Evolutionary conservation across 345 rosid species (phyloP).

Genomic region (Raphanus raphanistrum): DNA sequence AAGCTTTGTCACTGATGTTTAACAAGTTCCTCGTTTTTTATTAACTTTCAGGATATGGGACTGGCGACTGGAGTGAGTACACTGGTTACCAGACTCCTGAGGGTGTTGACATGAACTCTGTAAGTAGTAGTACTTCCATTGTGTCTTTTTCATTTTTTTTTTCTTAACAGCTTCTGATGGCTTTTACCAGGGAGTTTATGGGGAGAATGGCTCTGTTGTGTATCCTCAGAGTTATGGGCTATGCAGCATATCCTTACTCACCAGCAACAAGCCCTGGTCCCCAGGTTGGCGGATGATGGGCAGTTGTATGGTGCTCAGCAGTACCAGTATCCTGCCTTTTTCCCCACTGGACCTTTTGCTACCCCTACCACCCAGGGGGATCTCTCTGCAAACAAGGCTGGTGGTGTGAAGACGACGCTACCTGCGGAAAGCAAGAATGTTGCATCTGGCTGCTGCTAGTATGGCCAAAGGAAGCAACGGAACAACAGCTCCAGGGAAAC

Average conservation of each 20-base stretch:
- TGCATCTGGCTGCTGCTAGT: constrained; percentile 50
- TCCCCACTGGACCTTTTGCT: constrained; percentile 62
- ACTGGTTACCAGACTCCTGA: constrained; percentile 54
- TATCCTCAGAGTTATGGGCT: constrained; percentile 73
- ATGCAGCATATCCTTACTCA: constrained; percentile 80
- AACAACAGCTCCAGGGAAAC: constrained; percentile 56
- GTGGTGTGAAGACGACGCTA: constrained; percentile 62
- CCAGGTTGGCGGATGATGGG: constrained; percentile 70
- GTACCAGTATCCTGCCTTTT: constrained; percentile 83
- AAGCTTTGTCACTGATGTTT: neutral
- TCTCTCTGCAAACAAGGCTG: constrained; percentile 51
- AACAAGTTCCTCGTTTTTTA: neutral
- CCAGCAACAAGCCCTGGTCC: constrained; percentile 84
- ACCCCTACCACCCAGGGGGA: constrained; percentile 54
- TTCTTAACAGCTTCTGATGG: neutral
- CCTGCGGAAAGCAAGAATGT: constrained; percentile 57
- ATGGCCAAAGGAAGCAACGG: constrained; percentile 58
- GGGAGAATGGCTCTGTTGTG: constrained; percentile 77
- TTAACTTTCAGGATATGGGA: constrained; percentile 42
- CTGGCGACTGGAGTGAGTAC: constrained; percentile 77
- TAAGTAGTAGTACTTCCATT: constrained; percentile 39
- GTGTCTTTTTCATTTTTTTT: neutral
- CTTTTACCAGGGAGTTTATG: constrained; percentile 63
- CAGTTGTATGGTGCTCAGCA: constrained; percentile 86
- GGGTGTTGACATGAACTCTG: constrained; percentile 69